Evolutionary conservation across 495 filamentous ascomycete genomes (phyloP).

Genomic region (Cercophora sp.): DNA sequence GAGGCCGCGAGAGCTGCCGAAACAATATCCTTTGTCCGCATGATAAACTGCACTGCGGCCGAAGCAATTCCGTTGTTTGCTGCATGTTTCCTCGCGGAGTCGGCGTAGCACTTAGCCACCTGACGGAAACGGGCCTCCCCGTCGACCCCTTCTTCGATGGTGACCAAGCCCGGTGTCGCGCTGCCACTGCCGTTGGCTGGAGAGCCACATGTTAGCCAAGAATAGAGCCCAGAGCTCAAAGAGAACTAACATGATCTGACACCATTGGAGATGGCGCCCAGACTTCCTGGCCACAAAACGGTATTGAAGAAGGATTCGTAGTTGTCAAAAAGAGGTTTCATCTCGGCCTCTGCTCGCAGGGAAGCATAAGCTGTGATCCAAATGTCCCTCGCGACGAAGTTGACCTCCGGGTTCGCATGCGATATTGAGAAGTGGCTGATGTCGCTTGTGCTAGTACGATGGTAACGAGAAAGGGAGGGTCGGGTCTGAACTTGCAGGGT

Average conservation of each 20-base stretch:
- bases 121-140: constrained; percentile 11
- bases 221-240: too few relatives aligned
- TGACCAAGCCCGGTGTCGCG: not conserved
- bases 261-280: not conserved
- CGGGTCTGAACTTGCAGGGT: too few relatives aligned
- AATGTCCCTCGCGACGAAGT: constrained; percentile 10
- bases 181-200: not conserved
- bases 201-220: too few relatives aligned
- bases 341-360: not conserved
- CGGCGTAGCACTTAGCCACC: constrained; percentile 10
- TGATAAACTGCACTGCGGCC: constrained; percentile 18
- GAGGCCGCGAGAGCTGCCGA: constrained; percentile 2
- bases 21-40: constrained; percentile 13
- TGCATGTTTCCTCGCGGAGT: constrained; percentile 2
- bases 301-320: constrained; percentile 20
- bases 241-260: not conserved
- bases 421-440: not conserved
- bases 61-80: constrained; percentile 10
- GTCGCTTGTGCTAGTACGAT: not conserved
- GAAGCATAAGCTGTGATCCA: constrained; percentile 17
- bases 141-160: not conserved
- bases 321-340: constrained; percentile 13
- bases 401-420: too few relatives aligned
- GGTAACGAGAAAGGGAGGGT: not conserved
- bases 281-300: constrained; percentile 1